These are phyloP conservation scores for Magnaporthiopsis rhizophila DNA, from an alignment of 2,329 filamentous ascomycete species.

Conservation along the genomic window DNA sequence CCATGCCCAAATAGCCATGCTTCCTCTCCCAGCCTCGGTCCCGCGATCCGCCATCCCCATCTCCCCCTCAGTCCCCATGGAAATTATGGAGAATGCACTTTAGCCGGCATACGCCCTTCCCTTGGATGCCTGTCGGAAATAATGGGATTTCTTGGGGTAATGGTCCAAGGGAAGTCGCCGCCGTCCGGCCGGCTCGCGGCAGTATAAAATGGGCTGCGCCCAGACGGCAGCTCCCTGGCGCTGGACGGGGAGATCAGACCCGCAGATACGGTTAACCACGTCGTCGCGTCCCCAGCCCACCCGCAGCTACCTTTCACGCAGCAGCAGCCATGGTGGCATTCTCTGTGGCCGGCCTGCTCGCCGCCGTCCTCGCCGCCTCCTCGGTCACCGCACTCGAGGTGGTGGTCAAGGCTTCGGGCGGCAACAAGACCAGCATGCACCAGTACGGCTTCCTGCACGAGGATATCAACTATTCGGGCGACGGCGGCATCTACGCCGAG, in stretches of 20 bases:
- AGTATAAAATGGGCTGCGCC: background rate
- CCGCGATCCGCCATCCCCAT: too few species aligned
- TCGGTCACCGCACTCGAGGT: conserved; percentile 11
- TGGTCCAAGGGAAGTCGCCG: too few species aligned
- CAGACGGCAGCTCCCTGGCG: background rate
- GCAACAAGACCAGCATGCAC: conserved; percentile 29
- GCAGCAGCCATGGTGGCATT: background rate
- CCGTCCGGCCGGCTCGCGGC: too few species aligned
- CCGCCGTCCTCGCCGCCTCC: conserved; percentile 2
- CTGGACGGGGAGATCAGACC: background rate
- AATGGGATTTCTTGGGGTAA: background rate
- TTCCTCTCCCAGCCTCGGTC: background rate
- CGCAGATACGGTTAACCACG: background rate
- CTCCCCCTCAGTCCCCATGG: background rate
- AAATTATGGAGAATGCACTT: background rate
- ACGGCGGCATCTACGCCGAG: conserved; percentile 67
- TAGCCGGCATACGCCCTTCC: background rate
- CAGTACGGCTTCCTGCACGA: conserved; percentile 36
- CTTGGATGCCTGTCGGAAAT: too few species aligned
- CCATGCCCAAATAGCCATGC: too few species aligned
- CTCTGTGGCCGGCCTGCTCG: conserved; percentile 3
- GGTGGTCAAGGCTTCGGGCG: conserved; percentile 17
- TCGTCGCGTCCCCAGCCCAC: background rate
- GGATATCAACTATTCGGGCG: conserved; percentile 61
- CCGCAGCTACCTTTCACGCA: background rate